Base-by-base conservation (phyloP, 805 yeast genomes). In the Zygosaccharomyces lentus region DNA sequence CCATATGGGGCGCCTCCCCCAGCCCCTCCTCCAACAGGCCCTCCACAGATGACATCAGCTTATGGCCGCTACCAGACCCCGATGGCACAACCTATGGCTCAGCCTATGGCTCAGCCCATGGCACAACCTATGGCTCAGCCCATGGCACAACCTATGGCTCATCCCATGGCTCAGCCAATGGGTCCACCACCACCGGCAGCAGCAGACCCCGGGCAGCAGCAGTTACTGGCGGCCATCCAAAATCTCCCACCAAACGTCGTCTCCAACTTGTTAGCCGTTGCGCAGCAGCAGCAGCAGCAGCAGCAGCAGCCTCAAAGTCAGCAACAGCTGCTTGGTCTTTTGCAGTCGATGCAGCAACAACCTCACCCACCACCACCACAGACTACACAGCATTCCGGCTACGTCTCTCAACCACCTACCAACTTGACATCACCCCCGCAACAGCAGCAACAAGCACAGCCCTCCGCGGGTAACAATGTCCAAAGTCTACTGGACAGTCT, bases 401-500 rank as follows among this genome's bases (percentile, higher is more conserved):
- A 27, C 31, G 43, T 41, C 37, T 41, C 43, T 31, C 37, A 42
- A 50, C 48, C 49, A 41, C 49, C 51, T 46, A 38, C 48, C 36
- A 44, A 50, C 38, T 42, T 46, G 47, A 47, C 46, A 23, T 43
- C 51, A 25, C 51, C 48, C 27, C 53, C 47, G 15, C 53, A 39
- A 36, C 58, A 57, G 17, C 56, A 47, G 34, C 52, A 50, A 34
- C 55, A 50, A 10, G 53, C 52, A 23, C 59, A 56, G 25, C 53
- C 51, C 34, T 58, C 55, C 38, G 57, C 62, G 24, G 59, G 62
- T 31, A 61, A 56, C 46, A 65, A 63, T 44, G 72, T 68, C 23
- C 68, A 68, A 55, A 62, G 67, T 45, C 54, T 70, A 37, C 51
- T 70, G 50, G 71, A 69, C 37, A 62, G 71, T 40, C 53, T 70